phyloP scores from a whole-genome alignment of 108 stramenopile genomes.

The Cyclotella sp. region DNA sequence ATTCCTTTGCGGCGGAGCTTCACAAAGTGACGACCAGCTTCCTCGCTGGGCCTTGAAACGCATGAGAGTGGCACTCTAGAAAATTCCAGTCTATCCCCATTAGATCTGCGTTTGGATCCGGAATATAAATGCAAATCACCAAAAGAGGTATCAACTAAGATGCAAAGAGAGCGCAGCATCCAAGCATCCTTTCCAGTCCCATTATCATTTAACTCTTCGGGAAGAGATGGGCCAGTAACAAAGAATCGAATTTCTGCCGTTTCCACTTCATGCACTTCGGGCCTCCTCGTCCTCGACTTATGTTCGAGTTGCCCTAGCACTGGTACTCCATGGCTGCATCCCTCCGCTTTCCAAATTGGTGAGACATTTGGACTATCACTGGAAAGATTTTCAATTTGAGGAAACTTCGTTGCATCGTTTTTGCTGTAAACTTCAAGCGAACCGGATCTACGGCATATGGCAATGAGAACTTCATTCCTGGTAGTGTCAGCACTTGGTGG shows the following conservation, averaged over 20 bases:
- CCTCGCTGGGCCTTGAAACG: conserved; percentile 70
- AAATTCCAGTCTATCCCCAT: conserved; percentile 43
- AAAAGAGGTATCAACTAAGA: conserved; percentile 67
- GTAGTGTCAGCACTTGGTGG: neutral
- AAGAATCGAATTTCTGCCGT: conserved; percentile 79
- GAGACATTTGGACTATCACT: conserved; percentile 4
- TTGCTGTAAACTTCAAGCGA: conserved; percentile 65
- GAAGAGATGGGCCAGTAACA: conserved; percentile 64
- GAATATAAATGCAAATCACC: conserved; percentile 78
- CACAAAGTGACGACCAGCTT: conserved; percentile 67
- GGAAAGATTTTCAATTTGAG: conserved; percentile 21
- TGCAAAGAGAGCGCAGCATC: conserved; percentile 62
- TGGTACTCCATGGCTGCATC: conserved; percentile 63
- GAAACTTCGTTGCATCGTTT: conserved; percentile 24
- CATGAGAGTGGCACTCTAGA: conserved; percentile 58
- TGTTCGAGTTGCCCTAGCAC: conserved; percentile 35
- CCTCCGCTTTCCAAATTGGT: conserved; percentile 63
- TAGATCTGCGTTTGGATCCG: conserved; percentile 27
- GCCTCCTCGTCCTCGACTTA: conserved; percentile 36
- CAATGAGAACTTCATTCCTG: conserved; percentile 48
- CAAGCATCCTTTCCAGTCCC: conserved; percentile 34
- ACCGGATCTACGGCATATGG: conserved; percentile 76
- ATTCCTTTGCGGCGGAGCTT: conserved; percentile 81
- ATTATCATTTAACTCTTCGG: conserved; percentile 4
- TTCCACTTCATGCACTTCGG: conserved; percentile 57